phyloP scores from a whole-genome alignment of 208 protist species.

The Acanthamoeba castellanii region DNA sequence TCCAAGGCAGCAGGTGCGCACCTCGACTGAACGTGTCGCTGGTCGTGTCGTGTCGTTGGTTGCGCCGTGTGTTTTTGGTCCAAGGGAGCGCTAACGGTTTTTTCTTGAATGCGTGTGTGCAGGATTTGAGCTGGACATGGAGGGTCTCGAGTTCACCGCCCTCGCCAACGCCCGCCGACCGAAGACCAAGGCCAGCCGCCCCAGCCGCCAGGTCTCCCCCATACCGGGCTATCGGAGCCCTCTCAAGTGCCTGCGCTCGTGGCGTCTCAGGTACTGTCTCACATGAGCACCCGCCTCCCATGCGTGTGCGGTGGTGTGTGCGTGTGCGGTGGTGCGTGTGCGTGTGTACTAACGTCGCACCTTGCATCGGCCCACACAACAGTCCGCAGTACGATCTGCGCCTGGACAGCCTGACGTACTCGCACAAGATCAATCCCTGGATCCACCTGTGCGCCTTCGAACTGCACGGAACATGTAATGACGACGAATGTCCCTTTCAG shows the following conservation, averaged over 20 bases:
- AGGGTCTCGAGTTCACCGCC: too few relatives aligned
- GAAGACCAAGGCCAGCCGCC: too few relatives aligned
- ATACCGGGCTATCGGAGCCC: constrained; percentile 3
- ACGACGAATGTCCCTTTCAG: constrained; percentile 68
- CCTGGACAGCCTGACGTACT: constrained; percentile 44
- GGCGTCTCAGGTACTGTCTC: neutral
- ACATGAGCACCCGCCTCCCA: neutral
- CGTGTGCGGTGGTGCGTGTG: neutral
- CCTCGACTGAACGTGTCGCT: too few relatives aligned
- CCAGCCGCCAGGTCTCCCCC: neutral
- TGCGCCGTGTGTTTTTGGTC: too few relatives aligned
- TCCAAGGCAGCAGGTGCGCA: too few relatives aligned
- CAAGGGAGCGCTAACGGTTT: too few relatives aligned
- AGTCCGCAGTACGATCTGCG: neutral
- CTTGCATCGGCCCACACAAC: neutral
- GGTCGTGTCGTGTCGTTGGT: too few relatives aligned
- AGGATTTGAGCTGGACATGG: too few relatives aligned
- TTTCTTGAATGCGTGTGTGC: too few relatives aligned
- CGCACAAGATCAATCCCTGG: constrained; percentile 54
- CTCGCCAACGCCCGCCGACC: too few relatives aligned
- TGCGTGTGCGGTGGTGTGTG: neutral
- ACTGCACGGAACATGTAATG: constrained; percentile 58
- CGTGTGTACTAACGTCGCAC: neutral
- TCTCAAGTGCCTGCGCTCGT: neutral
- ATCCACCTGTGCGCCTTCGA: constrained; percentile 59